Evolutionary conservation across 805 yeast species (phyloP).

Genomic region (Zygosaccharomyces bisporus): DNA sequence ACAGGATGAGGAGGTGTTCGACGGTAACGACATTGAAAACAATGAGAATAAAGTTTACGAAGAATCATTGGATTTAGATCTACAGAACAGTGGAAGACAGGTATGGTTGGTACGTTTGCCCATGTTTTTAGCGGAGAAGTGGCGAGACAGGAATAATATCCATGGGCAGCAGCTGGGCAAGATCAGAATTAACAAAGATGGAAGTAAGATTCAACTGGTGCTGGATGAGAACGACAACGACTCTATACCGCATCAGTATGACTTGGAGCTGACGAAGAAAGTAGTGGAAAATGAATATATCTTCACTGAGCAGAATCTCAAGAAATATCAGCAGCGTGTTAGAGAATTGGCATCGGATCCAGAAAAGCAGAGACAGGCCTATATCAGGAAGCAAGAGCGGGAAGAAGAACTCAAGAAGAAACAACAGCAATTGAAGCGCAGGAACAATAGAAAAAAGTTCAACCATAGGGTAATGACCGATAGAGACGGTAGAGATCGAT

Average conservation of each 20-base stretch:
- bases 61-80: slow-evolving; percentile 76
- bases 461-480: slow-evolving; percentile 39
- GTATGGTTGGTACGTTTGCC: slow-evolving; percentile 94
- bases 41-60: slow-evolving; percentile 41
- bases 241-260: slow-evolving; percentile 79
- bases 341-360: slow-evolving; percentile 37
- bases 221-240: slow-evolving; percentile 48
- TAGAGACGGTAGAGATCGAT: slow-evolving; percentile 43
- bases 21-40: slow-evolving; percentile 43
- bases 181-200: slow-evolving; percentile 64
- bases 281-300: slow-evolving; percentile 82
- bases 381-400: slow-evolving; percentile 33
- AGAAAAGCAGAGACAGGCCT: slow-evolving; percentile 38
- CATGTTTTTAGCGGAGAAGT: slow-evolving; percentile 73
- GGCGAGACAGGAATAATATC: slow-evolving; percentile 61
- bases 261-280: slow-evolving; percentile 69
- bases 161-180: slow-evolving; percentile 77
- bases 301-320: slow-evolving; percentile 80
- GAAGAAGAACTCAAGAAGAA: slow-evolving; percentile 37
- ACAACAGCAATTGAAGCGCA: slow-evolving; percentile 39
- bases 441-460: slow-evolving; percentile 35
- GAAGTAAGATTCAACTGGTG: slow-evolving; percentile 50
- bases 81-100: slow-evolving; percentile 58
- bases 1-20: slow-evolving; percentile 43
- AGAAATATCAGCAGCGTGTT: slow-evolving; percentile 45